Evolutionary conservation across 495 filamentous ascomycete genomes (phyloP).

Genomic region (Aspergillus ellipticus): DNA sequence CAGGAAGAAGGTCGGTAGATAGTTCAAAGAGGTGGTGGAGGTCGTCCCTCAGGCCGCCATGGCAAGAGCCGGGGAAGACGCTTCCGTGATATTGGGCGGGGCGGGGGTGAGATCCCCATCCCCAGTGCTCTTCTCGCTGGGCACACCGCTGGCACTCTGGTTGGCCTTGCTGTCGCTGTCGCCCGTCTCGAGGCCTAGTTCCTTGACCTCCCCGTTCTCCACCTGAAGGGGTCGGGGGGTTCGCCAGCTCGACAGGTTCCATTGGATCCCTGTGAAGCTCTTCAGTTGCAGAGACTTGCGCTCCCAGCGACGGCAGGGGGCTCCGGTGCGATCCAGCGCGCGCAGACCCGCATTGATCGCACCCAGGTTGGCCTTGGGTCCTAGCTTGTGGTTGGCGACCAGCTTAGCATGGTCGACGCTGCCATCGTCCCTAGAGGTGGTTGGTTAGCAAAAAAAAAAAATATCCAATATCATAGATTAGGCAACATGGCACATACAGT

Average conservation of each 20-base stretch:
- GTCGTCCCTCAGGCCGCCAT: conserved; percentile 32
- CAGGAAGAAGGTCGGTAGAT: conserved; percentile 10
- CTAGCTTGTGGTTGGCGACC: conserved; percentile 67
- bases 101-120: conserved; percentile 47
- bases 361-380: conserved; percentile 95
- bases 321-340: conserved; percentile 83
- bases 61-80: conserved; percentile 45
- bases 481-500: conserved; percentile 63
- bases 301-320: conserved; percentile 88
- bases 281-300: conserved; percentile 78
- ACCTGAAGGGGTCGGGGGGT: conserved; percentile 55
- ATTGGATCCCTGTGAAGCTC: conserved; percentile 86
- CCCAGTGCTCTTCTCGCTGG: conserved; percentile 69
- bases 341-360: conserved; percentile 96
- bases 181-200: conserved; percentile 40
- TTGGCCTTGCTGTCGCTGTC: conserved; percentile 77
- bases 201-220: conserved; percentile 42
- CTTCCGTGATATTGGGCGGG: conserved; percentile 38
- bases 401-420: conserved; percentile 48
- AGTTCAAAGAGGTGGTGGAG: neutral
- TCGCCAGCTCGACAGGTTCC: conserved; percentile 82
- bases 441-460: conserved; percentile 15
- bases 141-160: conserved; percentile 54
- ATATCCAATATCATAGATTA: neutral
- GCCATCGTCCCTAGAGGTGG: conserved; percentile 55